Percentiles rank a stretch among this genome's conserved stretches.
Evolutionary conservation across 176 grass and related monocot species (phyloP).

Genomic region (Carex littledalei): DNA sequence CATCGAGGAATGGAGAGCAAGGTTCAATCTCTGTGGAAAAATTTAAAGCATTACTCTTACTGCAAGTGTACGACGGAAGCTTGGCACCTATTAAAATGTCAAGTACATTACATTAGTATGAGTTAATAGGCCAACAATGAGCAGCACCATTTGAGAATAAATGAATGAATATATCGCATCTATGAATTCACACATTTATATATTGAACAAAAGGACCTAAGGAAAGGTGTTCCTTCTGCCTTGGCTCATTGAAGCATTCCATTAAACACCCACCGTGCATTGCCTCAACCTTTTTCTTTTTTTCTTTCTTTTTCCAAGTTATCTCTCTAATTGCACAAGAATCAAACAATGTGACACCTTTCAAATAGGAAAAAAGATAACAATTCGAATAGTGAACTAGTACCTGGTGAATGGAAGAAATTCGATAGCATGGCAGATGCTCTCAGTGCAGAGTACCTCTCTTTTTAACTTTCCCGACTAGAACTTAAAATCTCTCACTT

Average conservation of each 20-base stretch:
- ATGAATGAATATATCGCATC: neutral
- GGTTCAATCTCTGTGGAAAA: slow-evolving; percentile 11
- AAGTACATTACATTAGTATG: neutral
- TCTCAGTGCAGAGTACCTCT: neutral
- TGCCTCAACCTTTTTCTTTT: neutral
- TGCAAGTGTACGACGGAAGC: slow-evolving; percentile 1
- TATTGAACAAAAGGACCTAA: neutral
- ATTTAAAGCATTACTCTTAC: neutral
- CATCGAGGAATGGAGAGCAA: slow-evolving; percentile 40
- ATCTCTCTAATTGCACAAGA: neutral
- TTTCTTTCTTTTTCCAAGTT: neutral
- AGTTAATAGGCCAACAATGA: neutral
- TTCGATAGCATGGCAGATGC: neutral
- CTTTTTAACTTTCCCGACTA: neutral
- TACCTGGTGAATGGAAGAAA: neutral
- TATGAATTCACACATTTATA: neutral
- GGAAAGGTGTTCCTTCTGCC: neutral
- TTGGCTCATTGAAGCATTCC: neutral
- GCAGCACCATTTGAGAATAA: neutral
- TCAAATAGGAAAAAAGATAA: neutral
- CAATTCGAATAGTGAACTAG: neutral
- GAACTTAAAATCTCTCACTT: neutral
- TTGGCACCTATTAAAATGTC: slow-evolving; percentile 12
- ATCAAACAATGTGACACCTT: slow-evolving; percentile 3
- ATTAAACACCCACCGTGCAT: neutral